Percentiles rank a stretch among this genome's conserved stretches.
Conservation (phyloP, 2,329 filamentous ascomycete genomes). For the Exophiala dermatitidis region DNA sequence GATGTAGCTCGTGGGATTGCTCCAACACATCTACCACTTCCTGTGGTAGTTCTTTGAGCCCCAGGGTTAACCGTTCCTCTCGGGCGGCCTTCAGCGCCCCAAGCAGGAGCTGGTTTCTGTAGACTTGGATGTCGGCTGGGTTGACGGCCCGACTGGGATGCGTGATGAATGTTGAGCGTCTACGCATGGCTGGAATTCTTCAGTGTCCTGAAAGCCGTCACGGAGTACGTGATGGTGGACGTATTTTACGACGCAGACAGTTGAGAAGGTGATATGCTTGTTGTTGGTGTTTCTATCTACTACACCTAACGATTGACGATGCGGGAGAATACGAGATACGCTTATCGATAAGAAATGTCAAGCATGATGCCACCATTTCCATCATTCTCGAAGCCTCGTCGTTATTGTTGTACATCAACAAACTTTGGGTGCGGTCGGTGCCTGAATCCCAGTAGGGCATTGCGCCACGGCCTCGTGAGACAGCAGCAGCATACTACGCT, state of each 20-base stretch:
- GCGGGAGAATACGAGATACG: background rate
- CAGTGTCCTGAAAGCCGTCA: too few relatives aligned
- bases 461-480: too few relatives aligned
- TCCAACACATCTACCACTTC: slow-evolving; percentile 55
- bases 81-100: slow-evolving; percentile 58
- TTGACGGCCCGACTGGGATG: slow-evolving; percentile 41
- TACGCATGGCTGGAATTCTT: slow-evolving; percentile 9
- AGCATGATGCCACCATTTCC: background rate
- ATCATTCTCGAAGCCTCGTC: too few relatives aligned
- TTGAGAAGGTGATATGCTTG: background rate
- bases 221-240: too few relatives aligned
- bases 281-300: too few relatives aligned
- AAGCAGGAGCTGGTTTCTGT: slow-evolving; percentile 49
- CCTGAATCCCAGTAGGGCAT: too few relatives aligned
- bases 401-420: too few relatives aligned
- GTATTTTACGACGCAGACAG: background rate
- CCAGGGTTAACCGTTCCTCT: slow-evolving; percentile 71
- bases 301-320: background rate
- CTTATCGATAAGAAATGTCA: background rate
- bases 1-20: slow-evolving; percentile 63
- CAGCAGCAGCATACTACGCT: too few relatives aligned
- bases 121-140: slow-evolving; percentile 55
- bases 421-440: too few relatives aligned
- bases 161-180: slow-evolving; percentile 20
- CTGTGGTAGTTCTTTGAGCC: slow-evolving; percentile 63